phyloP scores from a whole-genome alignment of 768 basidiomycete species.

The Psilocybe azurescens region DNA sequence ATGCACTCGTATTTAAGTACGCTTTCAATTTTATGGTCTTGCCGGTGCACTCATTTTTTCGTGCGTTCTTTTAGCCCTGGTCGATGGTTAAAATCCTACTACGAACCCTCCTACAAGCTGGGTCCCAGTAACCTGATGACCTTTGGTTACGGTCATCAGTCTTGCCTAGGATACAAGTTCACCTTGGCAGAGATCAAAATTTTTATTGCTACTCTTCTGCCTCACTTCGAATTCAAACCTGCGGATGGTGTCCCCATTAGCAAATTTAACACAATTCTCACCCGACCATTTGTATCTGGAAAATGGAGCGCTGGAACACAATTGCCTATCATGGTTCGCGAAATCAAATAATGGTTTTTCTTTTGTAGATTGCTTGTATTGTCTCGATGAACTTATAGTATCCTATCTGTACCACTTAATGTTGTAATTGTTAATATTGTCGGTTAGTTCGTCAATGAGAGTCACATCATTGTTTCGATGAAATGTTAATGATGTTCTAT shows the following conservation, averaged over 20 bases:
- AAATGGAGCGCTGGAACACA: slow-evolving; percentile 44
- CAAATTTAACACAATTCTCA: slow-evolving; percentile 55
- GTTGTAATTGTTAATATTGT: background rate
- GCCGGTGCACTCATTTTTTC: background rate
- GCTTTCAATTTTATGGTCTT: slow-evolving; percentile 21
- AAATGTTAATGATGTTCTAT: slow-evolving; percentile 1
- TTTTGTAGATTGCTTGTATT: background rate
- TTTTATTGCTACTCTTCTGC: slow-evolving; percentile 50
- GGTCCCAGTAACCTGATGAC: slow-evolving; percentile 58
- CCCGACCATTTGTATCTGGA: slow-evolving; percentile 50
- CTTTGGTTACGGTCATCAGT: slow-evolving; percentile 55
- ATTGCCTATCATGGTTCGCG: slow-evolving; percentile 40
- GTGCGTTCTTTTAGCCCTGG: slow-evolving; percentile 46
- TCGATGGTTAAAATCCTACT: slow-evolving; percentile 52
- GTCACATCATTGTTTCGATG: background rate
- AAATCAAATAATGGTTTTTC: slow-evolving; percentile 17
- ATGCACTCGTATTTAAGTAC: slow-evolving; percentile 59
- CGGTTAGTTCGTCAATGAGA: background rate
- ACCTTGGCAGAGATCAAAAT: slow-evolving; percentile 55
- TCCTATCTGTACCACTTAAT: background rate
- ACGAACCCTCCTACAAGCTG: slow-evolving; percentile 42
- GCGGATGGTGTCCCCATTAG: slow-evolving; percentile 43
- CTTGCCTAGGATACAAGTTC: slow-evolving; percentile 56
- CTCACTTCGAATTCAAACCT: slow-evolving; percentile 50
- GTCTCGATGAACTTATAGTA: background rate